Evolutionary conservation across 2,329 filamentous ascomycete species (phyloP).

Genomic region (Neofusicoccum ribis): DNA sequence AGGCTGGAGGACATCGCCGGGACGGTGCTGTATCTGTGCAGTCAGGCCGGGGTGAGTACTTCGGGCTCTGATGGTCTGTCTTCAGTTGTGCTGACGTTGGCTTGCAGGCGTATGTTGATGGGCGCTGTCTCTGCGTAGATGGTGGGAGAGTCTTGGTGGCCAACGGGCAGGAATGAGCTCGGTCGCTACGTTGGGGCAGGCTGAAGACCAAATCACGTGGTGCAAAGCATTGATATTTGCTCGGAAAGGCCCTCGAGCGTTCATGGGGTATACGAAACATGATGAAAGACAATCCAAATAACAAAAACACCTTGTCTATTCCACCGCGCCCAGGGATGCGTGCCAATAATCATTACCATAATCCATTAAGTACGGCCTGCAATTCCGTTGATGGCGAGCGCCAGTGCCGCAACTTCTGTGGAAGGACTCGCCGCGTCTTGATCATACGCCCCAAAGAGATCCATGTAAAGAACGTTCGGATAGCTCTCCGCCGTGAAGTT

Average conservation of each 20-base stretch:
- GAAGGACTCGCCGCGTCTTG: conserved; percentile 26
- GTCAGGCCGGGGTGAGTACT: conserved; percentile 6
- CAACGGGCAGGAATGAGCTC: conserved; percentile 30
- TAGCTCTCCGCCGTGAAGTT: conserved; percentile 37
- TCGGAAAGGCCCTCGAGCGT: background rate
- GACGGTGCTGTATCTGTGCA: conserved; percentile 42
- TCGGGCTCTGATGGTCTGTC: background rate
- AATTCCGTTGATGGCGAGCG: conserved; percentile 35
- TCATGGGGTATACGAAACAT: conserved; percentile 1
- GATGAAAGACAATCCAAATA: background rate
- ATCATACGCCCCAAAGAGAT: conserved; percentile 35
- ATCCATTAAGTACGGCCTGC: background rate
- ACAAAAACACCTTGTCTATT: background rate
- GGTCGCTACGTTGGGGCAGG: too few relatives aligned
- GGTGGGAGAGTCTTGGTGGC: conserved; percentile 43
- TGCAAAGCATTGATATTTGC: background rate
- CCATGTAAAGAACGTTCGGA: conserved; percentile 39
- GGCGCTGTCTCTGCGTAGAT: conserved; percentile 42
- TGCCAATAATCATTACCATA: background rate
- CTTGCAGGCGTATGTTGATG: conserved; percentile 44
- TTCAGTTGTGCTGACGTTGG: conserved; percentile 34
- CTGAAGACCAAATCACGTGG: too few relatives aligned
- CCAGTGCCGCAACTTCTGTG: conserved; percentile 34
- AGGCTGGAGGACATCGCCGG: conserved; percentile 46
- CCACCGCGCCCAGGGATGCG: background rate